Evolutionary conservation across 2,329 filamentous ascomycete species (phyloP), one percentile per base, ranked within the genome.

Genomic region (Ramichloridium luteum): DNA sequence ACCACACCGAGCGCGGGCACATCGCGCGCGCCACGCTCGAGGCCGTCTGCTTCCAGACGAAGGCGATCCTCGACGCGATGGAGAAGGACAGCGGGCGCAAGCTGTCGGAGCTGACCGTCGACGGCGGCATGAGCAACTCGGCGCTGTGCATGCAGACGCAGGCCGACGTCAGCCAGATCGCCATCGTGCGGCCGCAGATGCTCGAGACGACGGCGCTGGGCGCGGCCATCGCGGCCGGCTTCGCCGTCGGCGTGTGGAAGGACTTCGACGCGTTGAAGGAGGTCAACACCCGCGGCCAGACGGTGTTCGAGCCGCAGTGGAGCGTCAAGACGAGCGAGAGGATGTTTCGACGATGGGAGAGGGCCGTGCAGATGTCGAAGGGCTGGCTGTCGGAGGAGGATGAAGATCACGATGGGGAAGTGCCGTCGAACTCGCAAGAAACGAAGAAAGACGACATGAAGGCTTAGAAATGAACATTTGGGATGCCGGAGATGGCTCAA

Each of bases 71-170:
- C 14, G 78, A 90, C 51, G 83, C 85, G 40, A 93, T 93, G 85
- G 82, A 81, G 51, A 74, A 78, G 46, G 85, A 93, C 59, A 85
- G 78, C 32, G 76, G 77, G 20, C 77, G 86, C 52, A 72, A 73
- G 41, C 69, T 93, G 17, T 68, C 73, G 36, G 72, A 77, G 43
- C 67, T 93, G 26, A 78, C 81, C 18, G 85, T 93, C 26, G 85
- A 93, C 51, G 85, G 85, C 35, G 85, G 85, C 36, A 82, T 93
- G 68, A 85, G 79, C 48, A 88, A 83, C 58, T 88, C 81, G 8
- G 79, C 86, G 52, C 67, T 93, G 34, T 84, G 78, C 60, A 93
- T 93, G 85, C 84, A 80, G 59, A 84, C 80, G 4, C 85, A 93
- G 68, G 79, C 85, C 40, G 79, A 93, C 59, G 71, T 93, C 30